phyloP scores from a whole-genome alignment of 345 rosid species.

The Euphorbia tirucalli region DNA sequence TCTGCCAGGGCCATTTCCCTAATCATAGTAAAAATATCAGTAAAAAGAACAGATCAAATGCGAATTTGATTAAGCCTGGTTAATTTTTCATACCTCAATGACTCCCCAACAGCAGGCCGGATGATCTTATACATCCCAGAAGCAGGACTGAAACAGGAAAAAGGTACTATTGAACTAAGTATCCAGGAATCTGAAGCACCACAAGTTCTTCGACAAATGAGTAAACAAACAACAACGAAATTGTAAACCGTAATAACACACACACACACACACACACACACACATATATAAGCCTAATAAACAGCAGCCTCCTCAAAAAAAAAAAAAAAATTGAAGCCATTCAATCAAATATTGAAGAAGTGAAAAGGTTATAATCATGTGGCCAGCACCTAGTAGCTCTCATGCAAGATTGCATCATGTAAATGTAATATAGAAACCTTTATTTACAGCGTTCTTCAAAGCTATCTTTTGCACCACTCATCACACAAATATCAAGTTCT shows the following conservation, averaged over 20 bases:
- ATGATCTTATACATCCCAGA: conserved; percentile 84
- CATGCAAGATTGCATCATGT: too few species aligned
- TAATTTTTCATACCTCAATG: conserved; percentile 58
- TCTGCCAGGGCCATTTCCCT: conserved; percentile 90
- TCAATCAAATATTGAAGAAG: neutral
- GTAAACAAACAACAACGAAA: neutral
- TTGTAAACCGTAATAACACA: neutral
- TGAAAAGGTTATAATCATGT: too few species aligned
- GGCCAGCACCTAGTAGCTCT: neutral
- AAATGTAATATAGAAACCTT: too few species aligned
- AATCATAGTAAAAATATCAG: conserved; percentile 14
- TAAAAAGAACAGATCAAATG: conserved; percentile 10
- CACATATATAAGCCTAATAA: too few species aligned
- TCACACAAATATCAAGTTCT: too few species aligned
- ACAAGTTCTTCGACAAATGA: neutral
- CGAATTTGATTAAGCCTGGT: conserved; percentile 10
- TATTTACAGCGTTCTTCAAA: neutral
- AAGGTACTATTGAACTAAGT: neutral
- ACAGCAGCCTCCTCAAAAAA: neutral
- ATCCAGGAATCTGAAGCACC: neutral
- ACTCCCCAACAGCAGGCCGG: conserved; percentile 94
- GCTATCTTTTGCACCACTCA: too few species aligned
- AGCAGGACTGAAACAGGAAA: conserved; percentile 54
- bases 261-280: neutral
- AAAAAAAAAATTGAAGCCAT: too few species aligned